Base-by-base conservation (phyloP, 768 basidiomycete genomes). In the Lactarius trivialis region DNA sequence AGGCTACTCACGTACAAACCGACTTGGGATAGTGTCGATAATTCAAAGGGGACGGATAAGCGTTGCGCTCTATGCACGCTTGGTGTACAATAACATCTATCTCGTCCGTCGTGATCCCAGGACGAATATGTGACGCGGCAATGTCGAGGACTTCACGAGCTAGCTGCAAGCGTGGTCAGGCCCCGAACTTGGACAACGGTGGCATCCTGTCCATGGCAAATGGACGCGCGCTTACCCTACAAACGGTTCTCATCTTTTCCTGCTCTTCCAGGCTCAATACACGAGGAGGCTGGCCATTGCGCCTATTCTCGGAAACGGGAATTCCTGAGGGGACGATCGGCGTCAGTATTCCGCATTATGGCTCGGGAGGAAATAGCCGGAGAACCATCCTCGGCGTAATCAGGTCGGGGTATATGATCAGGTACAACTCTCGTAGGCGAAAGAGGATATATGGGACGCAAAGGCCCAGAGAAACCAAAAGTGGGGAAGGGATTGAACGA, bases 91-190 rank as follows among this genome's bases (percentile, higher is more conserved):
- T 86, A 60, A 84, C 85, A 74, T 99, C 97, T 30, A 99, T 81
- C 71, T 94, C 92, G 71, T 98, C 94, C 1, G 97, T 98, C 12
- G 96, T 97, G 41, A 97, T 83, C 37, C 96, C 97, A n/a, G 94
- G 91, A 48, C 82, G 79, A 64, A 98, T 78, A 70, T 86, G 82
- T 0, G 94, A 83, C 1, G 95, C 96, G 19, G 91, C 88, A 60
- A 91, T 79, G 73, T 98, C 95, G 24, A 99, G 81, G n/a, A 99
- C 87, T 76, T 99, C 93, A 54, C 97, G 79, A 4, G 82, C 84
- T 66, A 97, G 79, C 97, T 98, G 53, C 48, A 57, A 60, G 45
- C 36, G 51, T 48, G 24, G 33, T 53, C 57, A 58, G 53, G 41
- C 28, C 54, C 55, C 58, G 14, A 60, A 60, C 52, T n/a, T 50